Percentiles rank a stretch among this genome's conserved stretches.
Evolutionary conservation across 2,329 filamentous ascomycete genomes (phyloP).

Genomic region (Rhexocercosporidium sp.): DNA sequence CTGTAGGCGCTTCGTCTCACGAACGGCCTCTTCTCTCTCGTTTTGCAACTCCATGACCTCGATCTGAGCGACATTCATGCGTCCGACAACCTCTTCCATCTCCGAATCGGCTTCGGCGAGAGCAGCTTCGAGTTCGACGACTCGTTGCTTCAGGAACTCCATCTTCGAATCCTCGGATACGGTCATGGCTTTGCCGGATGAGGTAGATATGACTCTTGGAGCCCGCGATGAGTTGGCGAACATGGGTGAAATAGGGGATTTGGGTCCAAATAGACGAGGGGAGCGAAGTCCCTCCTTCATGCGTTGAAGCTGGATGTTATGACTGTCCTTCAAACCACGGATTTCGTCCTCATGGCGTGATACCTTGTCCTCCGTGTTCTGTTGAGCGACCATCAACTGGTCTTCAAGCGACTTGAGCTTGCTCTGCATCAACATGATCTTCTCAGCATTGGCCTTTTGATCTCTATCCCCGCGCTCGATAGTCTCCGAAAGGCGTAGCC

Average conservation of each 20-base stretch:
- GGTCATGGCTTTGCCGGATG: conserved; percentile 61
- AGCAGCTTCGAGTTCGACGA: conserved; percentile 84
- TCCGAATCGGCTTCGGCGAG: conserved; percentile 76
- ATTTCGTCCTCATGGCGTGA: conserved; percentile 87
- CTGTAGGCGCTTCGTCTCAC: conserved; percentile 73
- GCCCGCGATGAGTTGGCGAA: conserved; percentile 57
- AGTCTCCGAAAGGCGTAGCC: conserved; percentile 77
- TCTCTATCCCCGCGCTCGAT: conserved; percentile 84
- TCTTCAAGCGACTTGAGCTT: conserved; percentile 85
- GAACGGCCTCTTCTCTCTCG: conserved; percentile 75
- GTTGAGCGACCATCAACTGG: conserved; percentile 79
- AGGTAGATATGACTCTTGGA: conserved; percentile 56
- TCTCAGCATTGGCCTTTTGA: conserved; percentile 77
- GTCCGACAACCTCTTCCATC: conserved; percentile 82
- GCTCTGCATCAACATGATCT: conserved; percentile 83
- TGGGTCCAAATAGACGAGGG: conserved; percentile 59
- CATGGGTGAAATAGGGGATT: conserved; percentile 66
- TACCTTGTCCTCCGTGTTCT: conserved; percentile 84
- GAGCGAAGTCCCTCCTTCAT: conserved; percentile 61
- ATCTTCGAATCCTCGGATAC: conserved; percentile 77
- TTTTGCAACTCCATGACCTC: conserved; percentile 81
- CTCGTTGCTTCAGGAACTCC: conserved; percentile 75
- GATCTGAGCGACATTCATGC: conserved; percentile 84
- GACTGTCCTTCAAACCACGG: conserved; percentile 73
- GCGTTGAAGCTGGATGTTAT: conserved; percentile 78